Conservation (phyloP, 2,329 filamentous ascomycete genomes). For the Pseudogymnoascus sp. region DNA sequence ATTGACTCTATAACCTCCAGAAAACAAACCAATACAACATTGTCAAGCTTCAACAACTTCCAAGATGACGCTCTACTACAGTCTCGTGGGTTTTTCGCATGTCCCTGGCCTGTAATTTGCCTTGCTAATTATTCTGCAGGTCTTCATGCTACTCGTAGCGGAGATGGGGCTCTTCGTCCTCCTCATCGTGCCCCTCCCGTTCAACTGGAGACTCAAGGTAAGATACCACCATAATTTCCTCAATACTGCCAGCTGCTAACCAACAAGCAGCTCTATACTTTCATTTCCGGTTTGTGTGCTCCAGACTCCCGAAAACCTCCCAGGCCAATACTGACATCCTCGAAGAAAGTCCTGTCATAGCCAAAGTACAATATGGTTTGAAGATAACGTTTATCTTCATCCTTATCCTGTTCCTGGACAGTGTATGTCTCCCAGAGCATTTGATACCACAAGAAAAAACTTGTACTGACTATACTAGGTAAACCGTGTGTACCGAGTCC, state of each 20-base stretch:
- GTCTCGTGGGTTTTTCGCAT: slow-evolving; percentile 32
- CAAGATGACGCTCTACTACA: slow-evolving; percentile 44
- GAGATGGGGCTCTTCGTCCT: slow-evolving; percentile 78
- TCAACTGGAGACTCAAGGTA: slow-evolving; percentile 70
- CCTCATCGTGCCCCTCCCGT: slow-evolving; percentile 80
- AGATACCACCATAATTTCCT: slow-evolving; percentile 22
- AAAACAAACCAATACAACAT: neutral
- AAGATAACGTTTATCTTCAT: slow-evolving; percentile 99
- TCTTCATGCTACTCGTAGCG: slow-evolving; percentile 72
- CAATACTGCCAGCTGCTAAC: neutral
- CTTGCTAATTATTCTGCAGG: slow-evolving; percentile 39
- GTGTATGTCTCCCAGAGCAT: slow-evolving; percentile 54
- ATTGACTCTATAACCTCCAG: slow-evolving; percentile 8
- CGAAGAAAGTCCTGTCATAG: slow-evolving; percentile 46
- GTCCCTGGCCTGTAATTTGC: neutral
- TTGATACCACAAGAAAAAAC: neutral
- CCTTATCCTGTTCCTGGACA: slow-evolving; percentile 94
- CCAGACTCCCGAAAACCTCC: slow-evolving; percentile 16
- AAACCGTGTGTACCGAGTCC: slow-evolving; percentile 90
- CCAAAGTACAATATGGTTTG: slow-evolving; percentile 92
- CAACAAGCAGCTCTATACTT: neutral
- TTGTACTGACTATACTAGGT: slow-evolving; percentile 11
- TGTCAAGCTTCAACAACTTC: slow-evolving; percentile 12
- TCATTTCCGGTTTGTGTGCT: slow-evolving; percentile 9
- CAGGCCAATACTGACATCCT: slow-evolving; percentile 15